Evolutionary conservation across 805 yeast genomes (phyloP), one percentile per base, ranked within the genome.

Genomic region (Myxozyma neotropica): DNA sequence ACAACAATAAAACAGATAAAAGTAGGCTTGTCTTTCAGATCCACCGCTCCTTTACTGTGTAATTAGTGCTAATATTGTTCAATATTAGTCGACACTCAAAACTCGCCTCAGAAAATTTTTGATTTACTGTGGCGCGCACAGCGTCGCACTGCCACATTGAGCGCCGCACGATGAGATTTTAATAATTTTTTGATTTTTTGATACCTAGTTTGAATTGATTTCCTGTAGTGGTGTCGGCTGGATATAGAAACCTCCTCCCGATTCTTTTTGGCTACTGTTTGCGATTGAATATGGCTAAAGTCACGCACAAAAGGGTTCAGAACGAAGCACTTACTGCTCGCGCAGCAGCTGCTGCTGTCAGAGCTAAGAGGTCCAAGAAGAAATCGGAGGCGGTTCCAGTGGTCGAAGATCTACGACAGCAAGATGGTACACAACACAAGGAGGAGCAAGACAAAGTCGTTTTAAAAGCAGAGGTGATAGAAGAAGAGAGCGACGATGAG

Each of bases 401-500:
- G 3, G 45, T 6, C 29, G 10, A 21, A 23, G n/a, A n/a, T 24
- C 27, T 26, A 26, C 26, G 3, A 23, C 50, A n/a, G n/a, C n/a
- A n/a, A n/a, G n/a, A n/a, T n/a, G n/a, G n/a, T n/a, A n/a, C n/a
- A n/a, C n/a, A n/a, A n/a, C n/a, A n/a, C n/a, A n/a, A n/a, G n/a
- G n/a, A n/a, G n/a, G n/a, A n/a, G n/a, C n/a, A 39, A 15, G 62
- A 47, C 21, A 59, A 58, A 3, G 72, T 69, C 3, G 67, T 7
- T 29, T 29, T 29, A 29, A 29, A 29, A 29, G 33, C 33, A 6
- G 10, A 29, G 10, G 10, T 29, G 33, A 29, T 7, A 29, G 33
- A 38, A 23, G 63, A 68, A 3, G 77, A 72, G 2, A 73, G 64
- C 24, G 65, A 59, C 24, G 67, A 61, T 12, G 74, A 66, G n/a